These are phyloP conservation scores for Aotearoamyces nothofagi DNA, from an alignment of 2,329 filamentous ascomycete species.

Conservation along the genomic window DNA sequence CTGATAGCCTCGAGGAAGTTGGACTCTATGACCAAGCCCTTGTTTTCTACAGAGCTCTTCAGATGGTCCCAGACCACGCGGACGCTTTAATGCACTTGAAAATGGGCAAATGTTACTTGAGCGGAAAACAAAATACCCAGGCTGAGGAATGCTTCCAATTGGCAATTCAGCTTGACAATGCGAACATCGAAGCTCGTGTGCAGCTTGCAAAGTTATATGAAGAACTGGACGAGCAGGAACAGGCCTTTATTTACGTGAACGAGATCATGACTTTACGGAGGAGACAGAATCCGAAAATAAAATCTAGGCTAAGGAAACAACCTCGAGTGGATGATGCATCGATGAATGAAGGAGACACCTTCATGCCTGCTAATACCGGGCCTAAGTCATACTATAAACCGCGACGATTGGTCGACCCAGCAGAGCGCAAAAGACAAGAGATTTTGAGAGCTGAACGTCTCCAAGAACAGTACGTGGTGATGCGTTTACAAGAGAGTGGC, in stretches of 20 bases:
- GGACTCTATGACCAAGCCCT: constrained; percentile 37
- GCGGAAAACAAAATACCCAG: constrained; percentile 43
- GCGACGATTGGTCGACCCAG: constrained; percentile 17
- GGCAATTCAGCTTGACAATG: constrained; percentile 55
- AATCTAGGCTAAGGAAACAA: constrained; percentile 6
- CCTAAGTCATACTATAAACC: constrained; percentile 12
- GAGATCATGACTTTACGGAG: constrained; percentile 48
- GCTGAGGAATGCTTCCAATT: constrained; percentile 67
- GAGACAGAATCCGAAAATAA: constrained; percentile 13
- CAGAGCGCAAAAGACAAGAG: constrained; percentile 18
- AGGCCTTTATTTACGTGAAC: constrained; percentile 62
- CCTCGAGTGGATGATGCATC: background rate
- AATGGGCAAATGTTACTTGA: constrained; percentile 51
- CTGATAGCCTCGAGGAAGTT: constrained; percentile 37
- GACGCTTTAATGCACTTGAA: constrained; percentile 26
- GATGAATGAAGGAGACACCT: constrained; percentile 11
- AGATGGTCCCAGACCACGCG: constrained; percentile 29
- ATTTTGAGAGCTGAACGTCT: constrained; percentile 19
- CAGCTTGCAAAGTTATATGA: constrained; percentile 79
- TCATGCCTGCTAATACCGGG: constrained; percentile 4
- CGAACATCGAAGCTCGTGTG: constrained; percentile 61
- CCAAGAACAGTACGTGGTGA: constrained; percentile 23
- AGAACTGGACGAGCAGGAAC: constrained; percentile 52
- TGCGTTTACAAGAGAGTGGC: constrained; percentile 22
- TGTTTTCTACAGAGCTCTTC: constrained; percentile 39